Percentiles rank a stretch among this genome's conserved stretches.
These are phyloP conservation scores for Eutypella sp. DNA, from an alignment of 2,329 filamentous ascomycete species.

Conservation along the genomic window DNA sequence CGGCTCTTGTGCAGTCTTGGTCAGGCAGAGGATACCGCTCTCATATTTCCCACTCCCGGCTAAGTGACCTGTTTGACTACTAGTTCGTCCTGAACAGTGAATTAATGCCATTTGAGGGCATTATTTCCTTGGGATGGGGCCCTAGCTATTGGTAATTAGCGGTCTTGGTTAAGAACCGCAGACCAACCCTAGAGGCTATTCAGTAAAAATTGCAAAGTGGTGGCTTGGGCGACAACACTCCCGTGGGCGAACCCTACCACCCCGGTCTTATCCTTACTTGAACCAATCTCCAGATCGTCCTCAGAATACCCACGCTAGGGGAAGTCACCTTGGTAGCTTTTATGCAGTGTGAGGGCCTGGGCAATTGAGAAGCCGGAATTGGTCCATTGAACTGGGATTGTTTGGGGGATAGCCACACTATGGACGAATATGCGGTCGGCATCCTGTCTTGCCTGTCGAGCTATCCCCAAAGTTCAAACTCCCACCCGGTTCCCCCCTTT, in stretches of 20 bases:
- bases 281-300: constrained; percentile 1
- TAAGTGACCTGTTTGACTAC: neutral
- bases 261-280: neutral
- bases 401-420: too few relatives aligned
- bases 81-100: neutral
- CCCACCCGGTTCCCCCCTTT: neutral
- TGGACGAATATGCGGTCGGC: neutral
- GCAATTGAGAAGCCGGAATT: too few relatives aligned
- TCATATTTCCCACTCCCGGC: neutral
- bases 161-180: neutral
- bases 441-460: neutral
- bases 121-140: neutral
- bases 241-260: too few relatives aligned
- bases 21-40: too few relatives aligned
- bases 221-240: too few relatives aligned
- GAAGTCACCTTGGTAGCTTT: neutral
- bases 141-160: neutral
- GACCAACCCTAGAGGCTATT: too few relatives aligned
- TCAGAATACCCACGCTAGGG: neutral
- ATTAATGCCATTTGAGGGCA: neutral
- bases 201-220: too few relatives aligned
- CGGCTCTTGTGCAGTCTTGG: neutral
- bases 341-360: neutral
- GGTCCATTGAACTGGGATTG: too few relatives aligned
- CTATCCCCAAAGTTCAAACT: too few relatives aligned